Base-by-base conservation (phyloP, 2,329 filamentous ascomycete species). In the Colletotrichum musae region DNA sequence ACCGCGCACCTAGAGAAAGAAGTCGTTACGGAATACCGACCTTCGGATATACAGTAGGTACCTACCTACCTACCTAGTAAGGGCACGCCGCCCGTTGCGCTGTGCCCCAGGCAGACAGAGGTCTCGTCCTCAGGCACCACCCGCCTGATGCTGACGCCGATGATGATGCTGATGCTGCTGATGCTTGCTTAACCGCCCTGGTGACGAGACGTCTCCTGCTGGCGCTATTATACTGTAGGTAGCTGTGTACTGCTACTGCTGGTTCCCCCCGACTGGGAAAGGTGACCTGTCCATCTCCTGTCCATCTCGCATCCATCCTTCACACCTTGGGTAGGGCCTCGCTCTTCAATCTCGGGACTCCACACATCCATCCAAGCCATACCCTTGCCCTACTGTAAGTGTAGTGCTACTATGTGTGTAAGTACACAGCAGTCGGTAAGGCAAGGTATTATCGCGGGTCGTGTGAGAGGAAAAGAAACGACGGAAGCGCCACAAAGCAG, bases 221-320 rank as follows among this genome's bases (percentile, higher is more conserved):
- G 28, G 28, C 28, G 28, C 28, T 32, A 9, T 32, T 2, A 7
- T 32, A 32, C 10, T 7, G 28, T 32, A 32, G 28, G 28, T 32
- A 32, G 10, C 28, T 32, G 10, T 9, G 2, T 2, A 9, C 7
- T 32, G 10, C 28, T 54, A 21, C 41, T 52, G 53, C 52, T 18
- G 54, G 43, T 41, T 53, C 43, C 54, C 28, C 66, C 48, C 61
- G 45, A 58, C 41, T 56, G 48, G 53, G 54, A 36, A 54, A 60
- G 16, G 43, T 51, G 56, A 60, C 41, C 66, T 66, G 66, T 69
- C 50, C n/a, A 69, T 66, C 62, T 66, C 41, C 66, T 66, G 66
- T 69, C 50, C n/a, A 69, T 69, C 62, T 66, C 18, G 62, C 66
- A 66, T 60, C 56, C 32, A 56, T 61, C 57, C 32, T 69, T n/a